A percentile compares a stretch with the other conserved stretches of the same genome.
Evolutionary conservation across 305 asterid genomes (phyloP).

Genomic region (Vinca major): DNA sequence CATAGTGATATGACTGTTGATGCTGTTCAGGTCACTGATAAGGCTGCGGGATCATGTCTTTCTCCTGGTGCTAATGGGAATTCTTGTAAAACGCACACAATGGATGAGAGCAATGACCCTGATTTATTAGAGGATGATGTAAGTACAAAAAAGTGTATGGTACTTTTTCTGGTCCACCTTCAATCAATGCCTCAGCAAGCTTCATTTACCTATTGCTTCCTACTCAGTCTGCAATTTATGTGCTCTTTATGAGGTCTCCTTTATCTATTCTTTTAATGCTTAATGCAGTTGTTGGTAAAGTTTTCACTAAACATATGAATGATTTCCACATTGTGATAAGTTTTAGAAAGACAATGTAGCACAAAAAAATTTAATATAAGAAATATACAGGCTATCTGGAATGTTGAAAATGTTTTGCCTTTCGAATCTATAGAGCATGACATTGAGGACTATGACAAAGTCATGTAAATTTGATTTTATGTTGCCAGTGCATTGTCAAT

Average conservation of each 20-base stretch:
- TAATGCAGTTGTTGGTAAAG: background rate
- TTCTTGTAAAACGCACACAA: slow-evolving; percentile 23
- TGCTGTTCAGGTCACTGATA: slow-evolving; percentile 34
- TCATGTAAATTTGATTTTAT: background rate
- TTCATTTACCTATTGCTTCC: slow-evolving; percentile 9
- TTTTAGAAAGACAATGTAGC: background rate
- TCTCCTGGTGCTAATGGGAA: slow-evolving; percentile 17
- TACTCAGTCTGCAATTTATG: background rate
- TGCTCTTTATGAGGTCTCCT: background rate
- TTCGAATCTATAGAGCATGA: no score
- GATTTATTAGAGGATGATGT: slow-evolving; percentile 90
- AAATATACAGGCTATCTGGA: background rate
- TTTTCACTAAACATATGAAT: background rate
- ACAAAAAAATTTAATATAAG: background rate
- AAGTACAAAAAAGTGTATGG: slow-evolving; percentile 30
- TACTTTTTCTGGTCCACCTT: slow-evolving; percentile 10
- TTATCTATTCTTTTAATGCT: background rate
- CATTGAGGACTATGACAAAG: background rate
- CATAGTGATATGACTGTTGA: slow-evolving; percentile 28
- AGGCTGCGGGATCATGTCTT: slow-evolving; percentile 18
- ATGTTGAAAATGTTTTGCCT: background rate
- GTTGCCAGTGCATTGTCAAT: background rate
- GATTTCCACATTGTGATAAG: background rate
- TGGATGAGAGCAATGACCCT: slow-evolving; percentile 58
- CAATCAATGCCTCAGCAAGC: background rate